A percentile compares a stretch with the other conserved stretches of the same genome.
phyloP scores from a whole-genome alignment of 2,329 filamentous ascomycete species.

The Hypocreales sp. region DNA sequence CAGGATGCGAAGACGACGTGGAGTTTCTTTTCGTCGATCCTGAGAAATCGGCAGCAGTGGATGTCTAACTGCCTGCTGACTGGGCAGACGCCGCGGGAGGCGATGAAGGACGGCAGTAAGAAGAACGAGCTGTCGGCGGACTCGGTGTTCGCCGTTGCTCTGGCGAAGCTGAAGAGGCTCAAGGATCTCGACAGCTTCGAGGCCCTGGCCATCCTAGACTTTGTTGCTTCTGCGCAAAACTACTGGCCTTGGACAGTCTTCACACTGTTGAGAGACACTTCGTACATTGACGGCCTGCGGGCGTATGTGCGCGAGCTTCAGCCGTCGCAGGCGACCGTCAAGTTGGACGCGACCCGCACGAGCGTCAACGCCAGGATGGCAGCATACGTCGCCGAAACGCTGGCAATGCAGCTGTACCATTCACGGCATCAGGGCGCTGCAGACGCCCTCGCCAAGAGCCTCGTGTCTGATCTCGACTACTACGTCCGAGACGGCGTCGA shows the following conservation, averaged over 20 bases:
- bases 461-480: constrained; percentile 65
- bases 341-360: constrained; percentile 37
- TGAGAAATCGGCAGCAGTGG: constrained; percentile 88
- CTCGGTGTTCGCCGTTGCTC: constrained; percentile 59
- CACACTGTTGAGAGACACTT: constrained; percentile 55
- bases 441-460: constrained; percentile 47
- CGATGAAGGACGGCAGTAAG: constrained; percentile 41
- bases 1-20: constrained; percentile 56
- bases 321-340: constrained; percentile 33
- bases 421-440: constrained; percentile 61
- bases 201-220: constrained; percentile 65
- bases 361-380: constrained; percentile 56
- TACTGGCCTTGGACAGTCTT: constrained; percentile 93
- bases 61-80: constrained; percentile 88
- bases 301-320: constrained; percentile 49
- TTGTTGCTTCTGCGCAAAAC: constrained; percentile 77
- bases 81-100: constrained; percentile 67
- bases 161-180: constrained; percentile 54
- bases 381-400: constrained; percentile 70
- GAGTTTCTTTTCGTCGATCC: constrained; percentile 72
- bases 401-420: constrained; percentile 82
- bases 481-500: constrained; percentile 63
- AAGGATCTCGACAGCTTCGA: constrained; percentile 47
- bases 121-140: constrained; percentile 31
- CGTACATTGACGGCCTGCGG: constrained; percentile 58